Conservation (phyloP, 2,329 filamentous ascomycete species). For the Cyclaneusma minus region DNA sequence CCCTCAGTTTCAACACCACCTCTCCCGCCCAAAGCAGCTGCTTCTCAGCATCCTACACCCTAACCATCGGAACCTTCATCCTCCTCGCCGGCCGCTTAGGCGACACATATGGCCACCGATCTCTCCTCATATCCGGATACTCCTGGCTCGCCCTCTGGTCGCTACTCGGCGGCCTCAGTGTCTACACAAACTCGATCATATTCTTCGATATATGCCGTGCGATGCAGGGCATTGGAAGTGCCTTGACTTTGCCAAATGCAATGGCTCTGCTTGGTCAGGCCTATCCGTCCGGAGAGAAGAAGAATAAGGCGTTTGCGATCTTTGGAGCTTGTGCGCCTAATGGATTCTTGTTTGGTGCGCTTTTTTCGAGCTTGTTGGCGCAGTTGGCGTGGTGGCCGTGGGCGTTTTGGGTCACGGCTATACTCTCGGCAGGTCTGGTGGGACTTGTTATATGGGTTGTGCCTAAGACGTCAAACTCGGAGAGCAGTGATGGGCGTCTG, state of each 20-base stretch:
- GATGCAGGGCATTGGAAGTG: conserved; percentile 44
- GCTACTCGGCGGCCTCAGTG: conserved; percentile 10
- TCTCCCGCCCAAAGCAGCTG: conserved; percentile 18
- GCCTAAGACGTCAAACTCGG: conserved; percentile 6
- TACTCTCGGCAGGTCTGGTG: conserved; percentile 22
- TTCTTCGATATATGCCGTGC: conserved; percentile 31
- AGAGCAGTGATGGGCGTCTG: conserved; percentile 12
- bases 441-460: conserved; percentile 17
- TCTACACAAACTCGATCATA: conserved; percentile 5
- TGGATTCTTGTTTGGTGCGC: conserved; percentile 24
- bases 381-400: conserved; percentile 37
- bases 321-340: conserved; percentile 33
- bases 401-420: conserved; percentile 28
- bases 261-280: conserved; percentile 43
- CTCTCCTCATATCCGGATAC: conserved; percentile 33
- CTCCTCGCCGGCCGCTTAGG: conserved; percentile 40
- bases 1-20: background rate
- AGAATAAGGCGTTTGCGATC: conserved; percentile 41
- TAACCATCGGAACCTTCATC: conserved; percentile 41
- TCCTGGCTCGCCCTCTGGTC: conserved; percentile 8
- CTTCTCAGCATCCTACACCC: conserved; percentile 39
- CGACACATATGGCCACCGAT: conserved; percentile 40
- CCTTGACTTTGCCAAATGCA: conserved; percentile 46
- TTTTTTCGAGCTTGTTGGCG: conserved; percentile 10
- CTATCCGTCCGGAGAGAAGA: conserved; percentile 39